Percentiles rank a stretch among this genome's conserved stretches.
phyloP scores from a whole-genome alignment of 306 rosid genomes.

The Fragaria vesca region DNA sequence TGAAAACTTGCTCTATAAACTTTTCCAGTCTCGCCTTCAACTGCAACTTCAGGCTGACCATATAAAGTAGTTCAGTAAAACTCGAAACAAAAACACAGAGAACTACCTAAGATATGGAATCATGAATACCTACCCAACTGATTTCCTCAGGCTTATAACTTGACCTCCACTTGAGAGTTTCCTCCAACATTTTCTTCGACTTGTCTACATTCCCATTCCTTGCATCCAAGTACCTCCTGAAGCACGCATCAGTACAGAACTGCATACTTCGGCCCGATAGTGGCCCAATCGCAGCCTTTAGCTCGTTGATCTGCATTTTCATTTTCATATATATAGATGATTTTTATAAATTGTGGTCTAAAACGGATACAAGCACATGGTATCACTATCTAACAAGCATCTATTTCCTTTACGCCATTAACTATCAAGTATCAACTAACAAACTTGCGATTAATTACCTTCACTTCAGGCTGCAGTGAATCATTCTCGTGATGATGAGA shows the following conservation, averaged over 20 bases:
- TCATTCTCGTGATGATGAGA: slow-evolving; percentile 39
- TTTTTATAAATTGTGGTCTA: neutral
- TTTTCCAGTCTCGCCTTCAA: slow-evolving; percentile 65
- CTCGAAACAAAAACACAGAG: neutral
- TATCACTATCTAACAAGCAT: neutral
- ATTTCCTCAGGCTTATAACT: slow-evolving; percentile 63
- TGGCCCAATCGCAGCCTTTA: slow-evolving; percentile 62
- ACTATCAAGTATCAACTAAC: neutral
- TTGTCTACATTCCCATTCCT: slow-evolving; percentile 47
- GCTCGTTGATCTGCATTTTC: slow-evolving; percentile 57
- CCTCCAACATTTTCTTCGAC: slow-evolving; percentile 71
- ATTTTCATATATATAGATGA: neutral
- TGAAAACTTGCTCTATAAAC: slow-evolving; percentile 69
- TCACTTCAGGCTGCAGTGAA: slow-evolving; percentile 23
- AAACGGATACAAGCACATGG: neutral
- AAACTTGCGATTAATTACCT: slow-evolving; percentile 28
- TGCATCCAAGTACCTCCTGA: slow-evolving; percentile 47
- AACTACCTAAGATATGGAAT: neutral
- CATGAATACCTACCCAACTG: slow-evolving; percentile 34
- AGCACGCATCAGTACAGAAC: slow-evolving; percentile 47
- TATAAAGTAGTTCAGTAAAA: neutral
- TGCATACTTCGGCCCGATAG: slow-evolving; percentile 29
- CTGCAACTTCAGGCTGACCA: slow-evolving; percentile 44
- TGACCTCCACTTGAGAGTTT: slow-evolving; percentile 73
- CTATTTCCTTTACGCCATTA: neutral